Evolutionary conservation across 148 eudicot species (phyloP).

Genomic region (Rhododendron mucronatum): DNA sequence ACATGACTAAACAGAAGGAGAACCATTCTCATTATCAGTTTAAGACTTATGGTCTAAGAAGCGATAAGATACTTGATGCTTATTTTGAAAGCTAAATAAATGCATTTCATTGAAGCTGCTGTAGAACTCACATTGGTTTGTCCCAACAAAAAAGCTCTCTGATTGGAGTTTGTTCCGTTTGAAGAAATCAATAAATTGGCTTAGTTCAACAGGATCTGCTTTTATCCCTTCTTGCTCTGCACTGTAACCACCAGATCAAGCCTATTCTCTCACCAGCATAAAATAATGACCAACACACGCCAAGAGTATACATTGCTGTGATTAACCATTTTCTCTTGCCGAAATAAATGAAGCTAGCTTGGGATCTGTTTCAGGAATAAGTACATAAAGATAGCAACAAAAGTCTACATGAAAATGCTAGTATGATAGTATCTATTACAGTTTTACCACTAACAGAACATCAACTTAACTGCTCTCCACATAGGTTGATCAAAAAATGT

Average conservation of each 20-base stretch:
- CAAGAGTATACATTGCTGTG: not conserved
- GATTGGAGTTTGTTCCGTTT: constrained; percentile 64
- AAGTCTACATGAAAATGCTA: not conserved
- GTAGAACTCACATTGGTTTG: constrained; percentile 73
- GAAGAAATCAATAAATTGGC: constrained; percentile 61
- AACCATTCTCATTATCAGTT: not conserved
- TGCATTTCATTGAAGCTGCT: constrained; percentile 1
- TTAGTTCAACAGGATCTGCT: constrained; percentile 64
- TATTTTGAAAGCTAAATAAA: not conserved
- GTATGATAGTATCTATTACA: not conserved
- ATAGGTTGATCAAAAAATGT: not conserved
- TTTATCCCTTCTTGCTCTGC: constrained; percentile 82
- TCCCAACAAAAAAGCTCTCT: constrained; percentile 71
- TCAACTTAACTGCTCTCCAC: not conserved
- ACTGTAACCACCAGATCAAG: constrained; percentile 39
- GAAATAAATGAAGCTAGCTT: not conserved
- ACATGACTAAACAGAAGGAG: not conserved
- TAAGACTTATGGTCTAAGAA: not conserved
- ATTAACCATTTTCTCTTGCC: not conserved
- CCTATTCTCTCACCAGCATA: not conserved
- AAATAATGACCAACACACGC: not conserved
- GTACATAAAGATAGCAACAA: not conserved
- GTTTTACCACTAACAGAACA: not conserved
- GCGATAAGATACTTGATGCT: not conserved
- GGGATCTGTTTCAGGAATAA: not conserved